phyloP scores from a whole-genome alignment of 164 flowering plant genomes.

The Dillenia turbinata region DNA sequence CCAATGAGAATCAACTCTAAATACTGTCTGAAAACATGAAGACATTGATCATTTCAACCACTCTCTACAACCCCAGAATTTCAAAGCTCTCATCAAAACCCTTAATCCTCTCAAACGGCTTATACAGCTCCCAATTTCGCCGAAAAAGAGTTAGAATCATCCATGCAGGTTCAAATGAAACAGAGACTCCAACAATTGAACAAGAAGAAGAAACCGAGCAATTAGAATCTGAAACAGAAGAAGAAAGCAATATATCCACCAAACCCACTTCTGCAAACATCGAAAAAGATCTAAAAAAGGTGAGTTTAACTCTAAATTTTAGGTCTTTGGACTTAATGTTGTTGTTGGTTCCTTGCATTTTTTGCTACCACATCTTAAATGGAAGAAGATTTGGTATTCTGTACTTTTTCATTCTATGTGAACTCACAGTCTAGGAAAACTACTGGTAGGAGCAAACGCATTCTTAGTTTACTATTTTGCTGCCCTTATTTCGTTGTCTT shows the following conservation, averaged over 20 bases:
- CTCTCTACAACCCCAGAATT: slow-evolving; percentile 13
- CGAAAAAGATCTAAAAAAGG: slow-evolving; percentile 65
- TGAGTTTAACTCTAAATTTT: slow-evolving; percentile 2
- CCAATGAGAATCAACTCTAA: too few relatives aligned
- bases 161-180: slow-evolving; percentile 32
- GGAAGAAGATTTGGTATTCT: background rate
- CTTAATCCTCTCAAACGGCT: slow-evolving; percentile 4
- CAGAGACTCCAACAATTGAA: slow-evolving; percentile 24
- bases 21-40: too few relatives aligned
- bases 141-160: slow-evolving; percentile 10
- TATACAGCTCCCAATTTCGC: background rate
- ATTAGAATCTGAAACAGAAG: slow-evolving; percentile 7
- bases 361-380: too few relatives aligned
- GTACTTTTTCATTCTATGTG: background rate
- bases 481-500: background rate
- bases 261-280: slow-evolving; percentile 25
- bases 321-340: too few relatives aligned
- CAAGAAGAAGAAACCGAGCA: slow-evolving; percentile 15
- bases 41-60: slow-evolving; percentile 9
- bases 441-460: background rate
- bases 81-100: slow-evolving; percentile 8
- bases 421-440: background rate
- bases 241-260: slow-evolving; percentile 12
- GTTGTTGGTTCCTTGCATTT: too few relatives aligned
- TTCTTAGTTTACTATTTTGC: background rate